Conservation (phyloP, 345 rosid genomes). For the Geranium brycei region DNA sequence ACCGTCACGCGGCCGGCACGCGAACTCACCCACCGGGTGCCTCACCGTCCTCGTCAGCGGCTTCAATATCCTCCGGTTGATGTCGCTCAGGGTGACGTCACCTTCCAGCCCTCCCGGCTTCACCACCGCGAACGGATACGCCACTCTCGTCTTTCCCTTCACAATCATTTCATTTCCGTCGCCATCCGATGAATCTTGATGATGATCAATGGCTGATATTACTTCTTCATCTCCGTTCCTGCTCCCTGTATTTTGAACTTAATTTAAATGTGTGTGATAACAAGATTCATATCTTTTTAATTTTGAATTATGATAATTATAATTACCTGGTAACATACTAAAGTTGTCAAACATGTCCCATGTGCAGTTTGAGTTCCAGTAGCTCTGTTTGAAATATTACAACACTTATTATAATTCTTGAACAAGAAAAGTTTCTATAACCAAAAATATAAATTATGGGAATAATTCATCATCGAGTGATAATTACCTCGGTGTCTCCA, state of each 20-base stretch:
- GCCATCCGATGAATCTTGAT: neutral
- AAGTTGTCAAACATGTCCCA: conserved; percentile 38
- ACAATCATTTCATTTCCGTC: conserved; percentile 20
- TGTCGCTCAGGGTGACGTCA: conserved; percentile 67
- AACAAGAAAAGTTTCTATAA: neutral
- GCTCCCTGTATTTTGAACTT: neutral
- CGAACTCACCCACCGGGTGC: conserved; percentile 93
- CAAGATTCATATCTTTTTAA: conserved; percentile 19
- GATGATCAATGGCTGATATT: too few species aligned
- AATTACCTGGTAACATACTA: too few species aligned
- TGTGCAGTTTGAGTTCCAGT: conserved; percentile 29
- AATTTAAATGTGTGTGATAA: conserved; percentile 30
- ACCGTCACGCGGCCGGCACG: conserved; percentile 61
- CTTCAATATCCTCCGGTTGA: conserved; percentile 70
- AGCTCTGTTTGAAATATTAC: conserved; percentile 27
- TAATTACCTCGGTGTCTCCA: neutral
- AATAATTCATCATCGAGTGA: too few species aligned
- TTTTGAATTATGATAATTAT: too few species aligned
- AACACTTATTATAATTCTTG: neutral
- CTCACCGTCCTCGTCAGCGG: conserved; percentile 74
- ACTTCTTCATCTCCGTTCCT: neutral
- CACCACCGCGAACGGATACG: conserved; percentile 88
- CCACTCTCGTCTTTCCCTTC: conserved; percentile 27
- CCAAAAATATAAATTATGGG: too few species aligned
- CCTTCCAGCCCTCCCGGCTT: conserved; percentile 88